phyloP scores from a whole-genome alignment of 2,329 filamentous ascomycete species.

The Exophiala viscosa region DNA sequence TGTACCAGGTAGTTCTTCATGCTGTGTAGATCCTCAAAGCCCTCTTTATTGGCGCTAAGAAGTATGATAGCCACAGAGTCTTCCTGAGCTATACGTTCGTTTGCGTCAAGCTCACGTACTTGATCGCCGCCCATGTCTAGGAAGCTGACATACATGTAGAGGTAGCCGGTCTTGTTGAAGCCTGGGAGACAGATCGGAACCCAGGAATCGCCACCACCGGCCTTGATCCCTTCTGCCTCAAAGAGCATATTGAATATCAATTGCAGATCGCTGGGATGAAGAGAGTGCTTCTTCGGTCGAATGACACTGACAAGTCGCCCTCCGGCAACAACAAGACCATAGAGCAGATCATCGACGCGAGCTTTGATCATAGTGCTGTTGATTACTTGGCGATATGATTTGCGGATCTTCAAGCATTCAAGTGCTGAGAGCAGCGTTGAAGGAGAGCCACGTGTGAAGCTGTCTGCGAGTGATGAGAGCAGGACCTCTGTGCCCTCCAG shows the following conservation, averaged over 20 bases:
- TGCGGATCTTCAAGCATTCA: slow-evolving; percentile 88
- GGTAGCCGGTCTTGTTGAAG: slow-evolving; percentile 93
- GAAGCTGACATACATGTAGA: slow-evolving; percentile 99
- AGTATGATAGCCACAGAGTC: slow-evolving; percentile 84
- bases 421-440: slow-evolving; percentile 83
- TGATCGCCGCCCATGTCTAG: slow-evolving; percentile 60
- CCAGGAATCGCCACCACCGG: slow-evolving; percentile 95
- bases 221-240: slow-evolving; percentile 85
- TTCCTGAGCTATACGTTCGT: slow-evolving; percentile 48
- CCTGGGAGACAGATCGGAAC: slow-evolving; percentile 92
- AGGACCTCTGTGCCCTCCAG: slow-evolving; percentile 87
- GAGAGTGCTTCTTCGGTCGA: slow-evolving; percentile 85
- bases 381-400: slow-evolving; percentile 78
- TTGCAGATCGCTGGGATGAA: slow-evolving; percentile 92
- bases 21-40: slow-evolving; percentile 82
- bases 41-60: slow-evolving; percentile 88
- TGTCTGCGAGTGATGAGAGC: slow-evolving; percentile 87
- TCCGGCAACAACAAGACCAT: slow-evolving; percentile 88
- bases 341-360: slow-evolving; percentile 74
- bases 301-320: slow-evolving; percentile 93
- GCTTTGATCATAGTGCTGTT: slow-evolving; percentile 82
- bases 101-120: slow-evolving; percentile 39
- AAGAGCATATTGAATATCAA: slow-evolving; percentile 99
- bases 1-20: slow-evolving; percentile 61
- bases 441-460: slow-evolving; percentile 87